Percentiles rank a stretch among this genome's conserved stretches.
phyloP scores from a whole-genome alignment of 2,329 filamentous ascomycete species.

The Arthrinium puccinioides region DNA sequence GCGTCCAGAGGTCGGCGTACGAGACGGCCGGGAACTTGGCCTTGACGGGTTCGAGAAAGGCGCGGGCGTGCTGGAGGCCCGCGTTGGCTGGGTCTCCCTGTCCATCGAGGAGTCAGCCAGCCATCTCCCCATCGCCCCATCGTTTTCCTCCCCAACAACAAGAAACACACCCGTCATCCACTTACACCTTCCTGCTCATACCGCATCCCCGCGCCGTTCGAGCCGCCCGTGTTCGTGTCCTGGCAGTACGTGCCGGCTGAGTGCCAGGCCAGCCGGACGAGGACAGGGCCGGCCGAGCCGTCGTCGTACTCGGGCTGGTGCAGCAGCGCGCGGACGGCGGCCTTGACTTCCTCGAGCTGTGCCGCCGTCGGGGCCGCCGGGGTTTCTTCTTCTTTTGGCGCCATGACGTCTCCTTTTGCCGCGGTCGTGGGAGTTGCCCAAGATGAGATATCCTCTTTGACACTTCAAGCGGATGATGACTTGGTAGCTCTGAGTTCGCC shows the following conservation, averaged over 20 bases:
- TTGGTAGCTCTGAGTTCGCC: no score
- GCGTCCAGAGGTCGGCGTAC: conserved; percentile 59
- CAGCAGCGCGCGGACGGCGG: conserved; percentile 45
- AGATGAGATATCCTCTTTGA: no score
- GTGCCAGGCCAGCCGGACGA: conserved; percentile 59
- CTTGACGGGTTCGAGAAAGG: conserved; percentile 58
- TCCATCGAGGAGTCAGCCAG: no score
- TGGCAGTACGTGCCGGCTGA: conserved; percentile 55
- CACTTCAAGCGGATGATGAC: no score
- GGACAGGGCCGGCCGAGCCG: conserved; percentile 55
- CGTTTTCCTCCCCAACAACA: no score
- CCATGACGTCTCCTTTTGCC: not conserved
- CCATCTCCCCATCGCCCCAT: no score
- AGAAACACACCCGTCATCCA: no score
- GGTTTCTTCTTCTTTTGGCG: not conserved
- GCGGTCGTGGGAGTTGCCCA: no score
- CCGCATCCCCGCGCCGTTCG: conserved; percentile 59
- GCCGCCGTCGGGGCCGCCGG: conserved; percentile 7
- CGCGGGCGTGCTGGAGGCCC: conserved; percentile 54
- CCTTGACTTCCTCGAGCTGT: conserved; percentile 33
- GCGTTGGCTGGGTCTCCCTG: conserved; percentile 56
- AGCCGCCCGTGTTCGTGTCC: conserved; percentile 53
- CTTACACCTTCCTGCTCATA: conserved; percentile 50
- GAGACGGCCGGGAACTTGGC: conserved; percentile 54
- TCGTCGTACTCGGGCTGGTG: conserved; percentile 58